A percentile compares a stretch with the other conserved stretches of the same genome.
Conservation (phyloP, 2,329 filamentous ascomycete genomes). For the Aureobasidium namibiae region DNA sequence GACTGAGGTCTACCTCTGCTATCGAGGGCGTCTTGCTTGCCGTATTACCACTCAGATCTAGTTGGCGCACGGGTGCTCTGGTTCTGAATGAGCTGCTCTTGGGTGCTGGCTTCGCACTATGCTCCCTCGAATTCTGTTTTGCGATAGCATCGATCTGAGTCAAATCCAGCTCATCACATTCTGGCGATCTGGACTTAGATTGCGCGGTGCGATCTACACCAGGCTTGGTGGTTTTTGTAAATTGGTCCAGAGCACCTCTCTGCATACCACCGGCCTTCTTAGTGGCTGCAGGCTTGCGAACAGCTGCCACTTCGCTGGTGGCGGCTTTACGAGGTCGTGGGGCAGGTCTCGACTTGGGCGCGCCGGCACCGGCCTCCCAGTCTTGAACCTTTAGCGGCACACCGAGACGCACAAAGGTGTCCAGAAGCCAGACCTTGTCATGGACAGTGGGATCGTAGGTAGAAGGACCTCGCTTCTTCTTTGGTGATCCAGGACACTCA, state of each 20-base stretch:
- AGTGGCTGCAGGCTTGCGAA: not conserved
- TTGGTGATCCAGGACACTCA: conserved; percentile 29
- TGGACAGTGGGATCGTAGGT: conserved; percentile 58
- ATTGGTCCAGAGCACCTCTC: conserved; percentile 17
- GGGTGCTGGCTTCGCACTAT: not conserved
- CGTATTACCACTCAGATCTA: not conserved
- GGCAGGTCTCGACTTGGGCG: not conserved
- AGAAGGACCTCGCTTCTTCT: conserved; percentile 36
- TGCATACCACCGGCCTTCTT: conserved; percentile 16
- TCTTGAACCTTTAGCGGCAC: conserved; percentile 56
- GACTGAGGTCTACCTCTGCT: conserved; percentile 8
- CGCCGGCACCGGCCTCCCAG: conserved; percentile 45
- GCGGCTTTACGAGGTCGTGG: not conserved
- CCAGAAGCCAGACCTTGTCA: conserved; percentile 61
- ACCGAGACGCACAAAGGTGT: conserved; percentile 55
- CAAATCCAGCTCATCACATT: conserved; percentile 11
- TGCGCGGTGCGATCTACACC: not conserved
- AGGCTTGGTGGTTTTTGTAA: conserved; percentile 16
- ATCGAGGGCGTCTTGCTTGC: not conserved
- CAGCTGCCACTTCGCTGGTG: not conserved
- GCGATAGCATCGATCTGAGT: not conserved
- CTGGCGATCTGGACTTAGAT: not conserved
- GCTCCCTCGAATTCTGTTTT: not conserved
- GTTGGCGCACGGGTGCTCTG: not conserved
- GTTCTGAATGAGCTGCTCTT: not conserved